phyloP scores from a whole-genome alignment of 805 yeast species.

The Cyberlindnera maritima region DNA sequence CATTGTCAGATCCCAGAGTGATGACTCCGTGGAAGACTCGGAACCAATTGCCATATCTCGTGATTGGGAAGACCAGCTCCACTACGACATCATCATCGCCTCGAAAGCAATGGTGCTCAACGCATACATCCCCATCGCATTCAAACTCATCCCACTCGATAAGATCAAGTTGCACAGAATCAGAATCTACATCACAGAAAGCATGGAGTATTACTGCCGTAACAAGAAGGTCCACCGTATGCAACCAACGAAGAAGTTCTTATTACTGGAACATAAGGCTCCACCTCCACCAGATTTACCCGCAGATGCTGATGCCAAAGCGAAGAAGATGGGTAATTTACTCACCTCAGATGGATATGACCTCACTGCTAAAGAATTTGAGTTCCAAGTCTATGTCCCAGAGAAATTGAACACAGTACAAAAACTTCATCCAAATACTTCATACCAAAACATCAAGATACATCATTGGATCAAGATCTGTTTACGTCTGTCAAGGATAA shows the following conservation, averaged over 20 bases:
- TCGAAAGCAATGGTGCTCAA: slow-evolving; percentile 86
- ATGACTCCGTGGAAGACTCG: slow-evolving; percentile 76
- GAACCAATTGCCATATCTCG: slow-evolving; percentile 90
- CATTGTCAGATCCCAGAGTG: slow-evolving; percentile 74
- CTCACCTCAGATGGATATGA: slow-evolving; percentile 42
- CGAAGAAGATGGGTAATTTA: slow-evolving; percentile 40
- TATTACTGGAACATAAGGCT: slow-evolving; percentile 80
- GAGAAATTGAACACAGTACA: slow-evolving; percentile 54
- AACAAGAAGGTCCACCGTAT: slow-evolving; percentile 85
- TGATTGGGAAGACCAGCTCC: slow-evolving; percentile 91
- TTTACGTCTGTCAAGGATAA: slow-evolving; percentile 68
- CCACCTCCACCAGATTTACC: slow-evolving; percentile 35
- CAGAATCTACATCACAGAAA: slow-evolving; percentile 83
- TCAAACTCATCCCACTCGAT: slow-evolving; percentile 80
- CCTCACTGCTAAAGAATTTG: slow-evolving; percentile 73
- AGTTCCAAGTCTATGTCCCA: slow-evolving; percentile 85
- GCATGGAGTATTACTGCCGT: slow-evolving; percentile 84
- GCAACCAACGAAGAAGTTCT: slow-evolving; percentile 82
- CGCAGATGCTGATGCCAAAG: slow-evolving; percentile 33
- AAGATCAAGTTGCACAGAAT: slow-evolving; percentile 84
- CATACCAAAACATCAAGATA: slow-evolving; percentile 73
- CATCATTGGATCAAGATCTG: slow-evolving; percentile 96
- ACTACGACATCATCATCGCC: slow-evolving; percentile 87
- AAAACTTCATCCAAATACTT: slow-evolving; percentile 81
- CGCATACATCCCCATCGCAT: slow-evolving; percentile 78